Base-by-base conservation (phyloP, 306 rosid species). In the Cicer yamashitae region DNA sequence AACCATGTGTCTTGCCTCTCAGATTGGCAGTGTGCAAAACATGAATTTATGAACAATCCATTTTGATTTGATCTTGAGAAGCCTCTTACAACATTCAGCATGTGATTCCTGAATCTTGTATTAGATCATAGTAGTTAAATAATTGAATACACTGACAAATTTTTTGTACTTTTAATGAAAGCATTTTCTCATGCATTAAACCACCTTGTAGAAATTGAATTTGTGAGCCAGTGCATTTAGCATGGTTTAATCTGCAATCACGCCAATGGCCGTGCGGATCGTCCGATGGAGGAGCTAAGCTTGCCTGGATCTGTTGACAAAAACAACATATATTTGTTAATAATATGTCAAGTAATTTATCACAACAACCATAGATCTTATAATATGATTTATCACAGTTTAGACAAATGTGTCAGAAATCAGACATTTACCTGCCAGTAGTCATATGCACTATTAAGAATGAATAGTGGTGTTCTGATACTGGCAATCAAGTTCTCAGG, bases 381-480 rank as follows among this genome's bases (percentile, higher is more conserved):
- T 2, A 39, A 10, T 47, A 70, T 56, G 51, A 12, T 20, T 44
- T 10, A 56, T 75, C n/a, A 48, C n/a, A 74, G 46, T 71, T 61
- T 73, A 59, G 44, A 59, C 46, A 9, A 45, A 51, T 14, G 74
- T 10, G 63, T 54, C 25, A 34, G 34, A 58, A 53, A 76, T 47
- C 5, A 1, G 41, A 62, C 54, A 47, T 58, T 59, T 84, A 90
- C 98, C 98, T 94, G 97, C 96, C 97, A 91, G n/a, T 91, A 84
- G 76, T 94, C 97, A 76, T 91, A 91, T 74, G 96, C 98, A 41
- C 93, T 85, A 71, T 94, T 94, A 57, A 90, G 93, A 79, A 91
- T 88, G 85, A 91, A 91, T 13, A 90, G 79, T 4, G 98, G 98
- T 73, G 98, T 91, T 81, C 73, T 76, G 53, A 91, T 44, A 51